These are phyloP conservation scores for Raddia guianensis DNA, from an alignment of 176 grass and related monocot species.

Conservation along the genomic window DNA sequence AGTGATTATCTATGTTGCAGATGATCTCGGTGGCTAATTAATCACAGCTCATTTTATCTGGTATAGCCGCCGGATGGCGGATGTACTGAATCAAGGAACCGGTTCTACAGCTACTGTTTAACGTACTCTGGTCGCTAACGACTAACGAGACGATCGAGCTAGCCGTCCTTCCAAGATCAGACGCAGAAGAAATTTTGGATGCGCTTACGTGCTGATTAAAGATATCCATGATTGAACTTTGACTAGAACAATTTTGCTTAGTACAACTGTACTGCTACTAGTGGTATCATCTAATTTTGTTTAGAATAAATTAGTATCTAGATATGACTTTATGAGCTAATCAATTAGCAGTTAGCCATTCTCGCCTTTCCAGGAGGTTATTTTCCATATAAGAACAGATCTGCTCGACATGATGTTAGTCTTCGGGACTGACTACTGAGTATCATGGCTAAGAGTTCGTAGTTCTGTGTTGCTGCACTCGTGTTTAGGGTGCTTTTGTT, in stretches of 20 bases:
- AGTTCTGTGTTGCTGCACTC: too few relatives aligned
- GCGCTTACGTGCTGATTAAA: background rate
- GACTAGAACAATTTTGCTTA: background rate
- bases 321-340: too few relatives aligned
- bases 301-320: too few relatives aligned
- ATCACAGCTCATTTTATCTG: background rate
- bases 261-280: background rate
- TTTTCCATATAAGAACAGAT: too few relatives aligned
- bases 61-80: constrained; percentile 1
- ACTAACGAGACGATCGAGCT: background rate
- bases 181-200: too few relatives aligned
- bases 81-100: background rate
- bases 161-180: background rate
- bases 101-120: background rate
- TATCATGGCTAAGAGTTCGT: too few relatives aligned
- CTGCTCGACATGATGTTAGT: too few relatives aligned
- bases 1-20: background rate
- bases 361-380: too few relatives aligned
- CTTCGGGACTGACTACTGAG: too few relatives aligned
- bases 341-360: too few relatives aligned
- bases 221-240: background rate
- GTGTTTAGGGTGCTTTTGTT: too few relatives aligned
- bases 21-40: background rate
- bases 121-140: background rate
- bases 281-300: too few relatives aligned